These are phyloP conservation scores for Tritrichomonas musculus DNA, from an alignment of 208 protist genomes.

Conservation along the genomic window DNA sequence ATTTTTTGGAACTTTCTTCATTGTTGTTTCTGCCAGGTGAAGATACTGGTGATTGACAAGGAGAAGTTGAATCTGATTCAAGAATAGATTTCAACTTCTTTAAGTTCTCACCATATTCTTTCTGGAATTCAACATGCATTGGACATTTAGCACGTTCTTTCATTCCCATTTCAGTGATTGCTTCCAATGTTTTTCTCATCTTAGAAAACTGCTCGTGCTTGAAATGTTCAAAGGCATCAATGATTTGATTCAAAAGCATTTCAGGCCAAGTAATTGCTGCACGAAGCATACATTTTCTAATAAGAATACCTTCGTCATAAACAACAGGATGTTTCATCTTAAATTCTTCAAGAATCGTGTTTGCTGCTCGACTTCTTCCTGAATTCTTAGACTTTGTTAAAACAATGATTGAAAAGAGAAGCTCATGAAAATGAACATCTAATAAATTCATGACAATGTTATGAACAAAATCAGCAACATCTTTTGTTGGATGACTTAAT, in stretches of 20 bases:
- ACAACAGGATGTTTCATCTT: neutral
- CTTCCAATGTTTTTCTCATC: neutral
- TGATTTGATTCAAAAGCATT: neutral
- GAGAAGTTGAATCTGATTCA: neutral
- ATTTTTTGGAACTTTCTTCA: no score
- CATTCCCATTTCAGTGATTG: neutral
- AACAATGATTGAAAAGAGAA: neutral
- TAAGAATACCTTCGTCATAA: neutral
- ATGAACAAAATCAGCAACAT: neutral
- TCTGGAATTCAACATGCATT: neutral
- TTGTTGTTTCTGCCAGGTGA: no score
- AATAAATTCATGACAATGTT: neutral
- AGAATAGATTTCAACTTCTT: neutral
- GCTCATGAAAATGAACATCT: neutral
- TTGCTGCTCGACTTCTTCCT: neutral
- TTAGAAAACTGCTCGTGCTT: no score
- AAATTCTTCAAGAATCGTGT: neutral
- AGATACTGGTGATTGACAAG: no score
- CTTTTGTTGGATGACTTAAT: neutral
- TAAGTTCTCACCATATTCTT: neutral
- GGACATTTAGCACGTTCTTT: neutral
- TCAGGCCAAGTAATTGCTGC: slow-evolving; percentile 16
- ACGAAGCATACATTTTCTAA: neutral
- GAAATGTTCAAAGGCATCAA: neutral
- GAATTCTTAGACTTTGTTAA: neutral